Conservation (phyloP, 2,329 filamentous ascomycete genomes). For the Botrytis hyacinthi region DNA sequence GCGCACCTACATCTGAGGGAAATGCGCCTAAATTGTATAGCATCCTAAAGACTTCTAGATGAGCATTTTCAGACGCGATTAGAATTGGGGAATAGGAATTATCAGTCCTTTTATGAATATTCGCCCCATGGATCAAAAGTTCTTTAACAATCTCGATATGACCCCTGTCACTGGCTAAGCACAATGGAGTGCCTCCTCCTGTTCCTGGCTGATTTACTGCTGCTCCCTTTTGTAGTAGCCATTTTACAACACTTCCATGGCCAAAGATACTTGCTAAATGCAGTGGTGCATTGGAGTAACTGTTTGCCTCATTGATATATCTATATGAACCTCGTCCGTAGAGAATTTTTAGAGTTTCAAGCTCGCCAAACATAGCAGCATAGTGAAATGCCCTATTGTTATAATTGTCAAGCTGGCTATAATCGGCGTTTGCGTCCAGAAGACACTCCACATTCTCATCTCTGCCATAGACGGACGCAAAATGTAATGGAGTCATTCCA, state of each 20-base stretch:
- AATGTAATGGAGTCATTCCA: not conserved
- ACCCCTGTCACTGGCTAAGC: fast-evolving
- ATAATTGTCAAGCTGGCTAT: no score
- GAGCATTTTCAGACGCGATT: no score
- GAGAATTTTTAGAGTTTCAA: not conserved
- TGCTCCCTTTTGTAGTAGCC: not conserved
- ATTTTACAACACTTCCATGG: not conserved
- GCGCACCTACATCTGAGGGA: not conserved
- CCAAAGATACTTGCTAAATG: not conserved
- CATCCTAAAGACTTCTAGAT: fast-evolving
- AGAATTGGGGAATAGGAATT: not conserved
- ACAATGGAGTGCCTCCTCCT: not conserved
- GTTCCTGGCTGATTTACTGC: not conserved
- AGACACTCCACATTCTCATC: not conserved
- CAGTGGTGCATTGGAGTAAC: not conserved
- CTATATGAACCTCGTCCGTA: not conserved
- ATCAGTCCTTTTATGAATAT: not conserved
- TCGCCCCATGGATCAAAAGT: not conserved
- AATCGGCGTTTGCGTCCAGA: not conserved
- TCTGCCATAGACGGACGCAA: not conserved
- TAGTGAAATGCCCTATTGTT: no score
- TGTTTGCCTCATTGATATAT: not conserved
- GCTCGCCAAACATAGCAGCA: no score
- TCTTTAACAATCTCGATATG: not conserved
- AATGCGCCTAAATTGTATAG: not conserved